These are phyloP conservation scores for Arctium lappa DNA, from an alignment of 129 eudicot species.

Conservation along the genomic window DNA sequence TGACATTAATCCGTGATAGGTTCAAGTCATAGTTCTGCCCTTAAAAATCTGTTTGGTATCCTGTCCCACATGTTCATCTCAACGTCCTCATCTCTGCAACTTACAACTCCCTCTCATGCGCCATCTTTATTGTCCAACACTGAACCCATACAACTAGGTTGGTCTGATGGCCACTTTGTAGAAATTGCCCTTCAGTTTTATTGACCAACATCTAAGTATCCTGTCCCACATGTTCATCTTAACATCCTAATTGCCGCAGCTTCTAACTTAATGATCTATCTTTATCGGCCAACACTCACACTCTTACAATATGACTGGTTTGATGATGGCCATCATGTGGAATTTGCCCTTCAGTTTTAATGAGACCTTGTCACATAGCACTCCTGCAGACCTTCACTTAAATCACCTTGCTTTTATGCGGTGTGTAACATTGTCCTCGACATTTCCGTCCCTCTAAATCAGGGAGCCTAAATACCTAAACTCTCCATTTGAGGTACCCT, in stretches of 20 bases:
- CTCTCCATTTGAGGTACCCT: not conserved
- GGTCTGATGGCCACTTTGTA: not conserved
- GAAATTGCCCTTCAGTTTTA: not conserved
- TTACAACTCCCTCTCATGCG: too few relatives aligned
- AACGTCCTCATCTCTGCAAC: too few relatives aligned
- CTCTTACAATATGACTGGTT: not conserved
- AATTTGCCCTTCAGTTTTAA: not conserved
- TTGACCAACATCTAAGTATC: not conserved
- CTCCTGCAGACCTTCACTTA: not conserved
- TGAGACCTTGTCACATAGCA: not conserved
- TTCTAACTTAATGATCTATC: not conserved
- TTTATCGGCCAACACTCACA: not conserved
- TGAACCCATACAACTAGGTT: not conserved
- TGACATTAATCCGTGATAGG: too few relatives aligned
- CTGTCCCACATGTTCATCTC: too few relatives aligned
- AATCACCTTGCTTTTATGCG: not conserved
- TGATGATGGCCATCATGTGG: not conserved
- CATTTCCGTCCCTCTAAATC: not conserved
- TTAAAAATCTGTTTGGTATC: too few relatives aligned
- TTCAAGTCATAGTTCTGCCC: too few relatives aligned
- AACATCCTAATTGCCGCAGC: not conserved
- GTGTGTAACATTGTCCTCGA: not conserved
- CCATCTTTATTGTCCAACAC: too few relatives aligned
- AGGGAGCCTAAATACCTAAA: not conserved
- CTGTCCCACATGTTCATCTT: not conserved